Percentiles rank a stretch among this genome's conserved stretches.
Conservation (phyloP, 768 basidiomycete genomes). For the Tylopilus cervinicoccineus region DNA sequence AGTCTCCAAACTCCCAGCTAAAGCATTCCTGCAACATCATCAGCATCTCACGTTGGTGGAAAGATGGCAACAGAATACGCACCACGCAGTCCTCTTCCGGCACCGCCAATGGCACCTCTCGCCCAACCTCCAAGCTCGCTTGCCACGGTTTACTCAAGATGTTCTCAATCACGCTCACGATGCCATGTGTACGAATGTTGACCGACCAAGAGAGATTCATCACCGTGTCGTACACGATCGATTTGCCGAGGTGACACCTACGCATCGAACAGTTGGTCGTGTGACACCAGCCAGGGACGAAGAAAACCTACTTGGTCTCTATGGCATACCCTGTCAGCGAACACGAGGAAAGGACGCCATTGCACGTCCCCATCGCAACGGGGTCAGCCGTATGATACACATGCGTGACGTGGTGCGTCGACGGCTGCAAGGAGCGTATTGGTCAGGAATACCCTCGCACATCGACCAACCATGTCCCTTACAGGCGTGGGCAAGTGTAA, state of each 20-base stretch:
- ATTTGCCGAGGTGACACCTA: slow-evolving; percentile 82
- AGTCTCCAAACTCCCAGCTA: slow-evolving; percentile 66
- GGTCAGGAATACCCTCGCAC: background rate
- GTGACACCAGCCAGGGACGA: background rate
- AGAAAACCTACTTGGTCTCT: slow-evolving; percentile 56
- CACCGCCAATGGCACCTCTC: slow-evolving; percentile 56
- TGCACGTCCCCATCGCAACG: slow-evolving; percentile 87
- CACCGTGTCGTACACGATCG: slow-evolving; percentile 91
- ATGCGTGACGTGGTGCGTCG: slow-evolving; percentile 78
- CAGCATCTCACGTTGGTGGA: background rate
- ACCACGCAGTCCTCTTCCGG: slow-evolving; percentile 71
- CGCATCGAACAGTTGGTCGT: background rate
- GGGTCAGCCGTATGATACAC: slow-evolving; percentile 95
- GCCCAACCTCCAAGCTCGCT: slow-evolving; percentile 53
- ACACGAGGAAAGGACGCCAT: slow-evolving; percentile 75
- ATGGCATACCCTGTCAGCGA: slow-evolving; percentile 86
- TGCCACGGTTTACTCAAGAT: slow-evolving; percentile 71
- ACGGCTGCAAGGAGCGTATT: slow-evolving; percentile 44
- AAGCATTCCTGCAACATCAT: slow-evolving; percentile 52
- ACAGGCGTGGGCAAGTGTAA: slow-evolving; percentile 88
- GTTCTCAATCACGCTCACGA: slow-evolving; percentile 73
- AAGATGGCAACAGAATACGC: slow-evolving; percentile 27
- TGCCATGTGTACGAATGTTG: slow-evolving; percentile 76
- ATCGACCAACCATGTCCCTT: slow-evolving; percentile 20
- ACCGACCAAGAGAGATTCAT: slow-evolving; percentile 81